Conservation (phyloP, 2,329 filamentous ascomycete genomes). For the Arthrobotrys pseudoclavata region DNA sequence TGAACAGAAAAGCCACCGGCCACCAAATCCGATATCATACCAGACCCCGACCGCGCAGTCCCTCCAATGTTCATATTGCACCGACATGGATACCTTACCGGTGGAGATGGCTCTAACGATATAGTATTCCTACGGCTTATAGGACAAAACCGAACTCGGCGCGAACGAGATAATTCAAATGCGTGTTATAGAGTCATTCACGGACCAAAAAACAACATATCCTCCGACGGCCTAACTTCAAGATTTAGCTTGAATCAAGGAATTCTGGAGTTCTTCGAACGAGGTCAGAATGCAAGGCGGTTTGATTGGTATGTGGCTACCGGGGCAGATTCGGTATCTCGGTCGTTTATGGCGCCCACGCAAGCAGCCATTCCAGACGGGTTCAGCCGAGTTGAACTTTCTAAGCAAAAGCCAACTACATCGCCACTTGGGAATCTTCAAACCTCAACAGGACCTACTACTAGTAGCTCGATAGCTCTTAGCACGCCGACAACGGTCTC, state of each 20-base stretch:
- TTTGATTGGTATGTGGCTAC: conserved; percentile 37
- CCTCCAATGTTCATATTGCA: conserved; percentile 30
- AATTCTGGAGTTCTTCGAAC: conserved; percentile 14
- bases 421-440: neutral
- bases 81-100: conserved; percentile 37
- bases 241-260: conserved; percentile 21
- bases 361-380: conserved; percentile 10
- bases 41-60: neutral
- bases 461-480: neutral
- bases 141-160: neutral
- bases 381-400: conserved; percentile 32
- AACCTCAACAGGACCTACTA: neutral
- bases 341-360: conserved; percentile 36
- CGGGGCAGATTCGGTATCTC: neutral
- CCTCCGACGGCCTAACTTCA: conserved; percentile 23
- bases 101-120: conserved; percentile 25
- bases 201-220: conserved; percentile 30
- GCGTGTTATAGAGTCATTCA: conserved; percentile 39
- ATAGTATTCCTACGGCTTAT: conserved; percentile 39
- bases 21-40: too few species aligned
- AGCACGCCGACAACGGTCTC: neutral
- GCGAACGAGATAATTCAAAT: neutral
- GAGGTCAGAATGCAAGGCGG: conserved; percentile 2
- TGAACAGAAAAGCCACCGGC: too few species aligned
- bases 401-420: neutral